phyloP scores from a whole-genome alignment of 768 basidiomycete species.

The Leccinum truebloodii region DNA sequence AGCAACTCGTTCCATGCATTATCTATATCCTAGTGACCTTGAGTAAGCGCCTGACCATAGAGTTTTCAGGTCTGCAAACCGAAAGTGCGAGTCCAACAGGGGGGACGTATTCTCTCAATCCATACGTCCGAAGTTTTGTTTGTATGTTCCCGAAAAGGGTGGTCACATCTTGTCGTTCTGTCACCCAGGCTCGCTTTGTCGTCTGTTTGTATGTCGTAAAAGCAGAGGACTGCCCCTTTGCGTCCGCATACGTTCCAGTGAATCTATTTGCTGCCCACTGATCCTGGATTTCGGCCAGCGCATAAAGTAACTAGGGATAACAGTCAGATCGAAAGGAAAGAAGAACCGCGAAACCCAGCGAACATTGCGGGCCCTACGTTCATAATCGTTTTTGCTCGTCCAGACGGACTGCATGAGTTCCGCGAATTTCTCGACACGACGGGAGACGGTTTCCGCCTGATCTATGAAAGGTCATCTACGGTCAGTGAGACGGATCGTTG shows the following conservation, averaged over 20 bases:
- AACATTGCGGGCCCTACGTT: slow-evolving; percentile 77
- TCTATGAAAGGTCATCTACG: slow-evolving; percentile 47
- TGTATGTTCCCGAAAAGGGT: slow-evolving; percentile 92
- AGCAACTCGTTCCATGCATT: slow-evolving; percentile 73
- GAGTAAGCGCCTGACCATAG: slow-evolving; percentile 11
- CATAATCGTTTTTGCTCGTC: slow-evolving; percentile 88
- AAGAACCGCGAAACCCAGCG: slow-evolving; percentile 19
- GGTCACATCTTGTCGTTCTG: slow-evolving; percentile 84
- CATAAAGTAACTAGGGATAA: slow-evolving; percentile 55
- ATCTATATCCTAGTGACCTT: slow-evolving; percentile 62
- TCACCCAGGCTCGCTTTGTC: slow-evolving; percentile 84
- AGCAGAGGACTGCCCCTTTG: slow-evolving; percentile 69
- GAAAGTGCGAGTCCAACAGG: slow-evolving; percentile 64
- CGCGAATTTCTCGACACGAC: slow-evolving; percentile 93
- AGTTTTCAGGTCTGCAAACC: slow-evolving; percentile 35
- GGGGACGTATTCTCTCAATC: slow-evolving; percentile 81
- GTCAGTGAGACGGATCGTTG: not conserved
- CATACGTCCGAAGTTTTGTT: slow-evolving; percentile 91
- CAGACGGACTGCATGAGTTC: slow-evolving; percentile 94
- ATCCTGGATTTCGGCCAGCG: slow-evolving; percentile 64
- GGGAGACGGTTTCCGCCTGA: slow-evolving; percentile 91
- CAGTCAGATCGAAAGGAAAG: slow-evolving; percentile 7
- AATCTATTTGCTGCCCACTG: slow-evolving; percentile 70
- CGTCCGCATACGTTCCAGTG: slow-evolving; percentile 76
- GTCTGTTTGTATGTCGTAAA: slow-evolving; percentile 85